Evolutionary conservation across 2,329 filamentous ascomycete genomes (phyloP), one percentile per base, ranked within the genome.

Genomic region (Botrytis squamosa): DNA sequence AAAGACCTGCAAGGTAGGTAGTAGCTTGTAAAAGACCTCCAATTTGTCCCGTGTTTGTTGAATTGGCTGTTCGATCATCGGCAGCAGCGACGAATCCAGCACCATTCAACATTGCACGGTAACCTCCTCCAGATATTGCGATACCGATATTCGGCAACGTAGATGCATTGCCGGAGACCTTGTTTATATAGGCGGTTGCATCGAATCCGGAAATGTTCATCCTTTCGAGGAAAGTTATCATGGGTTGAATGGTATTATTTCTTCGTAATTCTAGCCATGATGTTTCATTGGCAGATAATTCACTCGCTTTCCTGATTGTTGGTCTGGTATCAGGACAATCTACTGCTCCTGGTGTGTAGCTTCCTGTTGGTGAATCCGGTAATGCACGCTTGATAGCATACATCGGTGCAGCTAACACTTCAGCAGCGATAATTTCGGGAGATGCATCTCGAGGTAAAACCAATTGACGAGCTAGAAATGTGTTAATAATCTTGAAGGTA

Each of bases 81-180:
- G 94, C 95, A 0, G 94, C 94, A 44, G 92, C 88, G 25, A 97
- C 78, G 62, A 91, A 91, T 75, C 94, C 94, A 25, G 91, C 94
- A 55, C 93, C 94, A 80, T 92, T 95, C 84, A 95, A 85, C 84
- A 97, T 86, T n/a, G 94, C 94, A 73, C 94, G 87, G 81, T 96
- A 97, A 52, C 94, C 94, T 80, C 94, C 94, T 20, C 94, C 94
- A 0, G 93, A 96, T 63, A 92, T 85, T 18, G 94, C 93, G 75
- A 97, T 88, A 25, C 86, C 93, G 75, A 97, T 90, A 77, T 91
- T 92, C 0, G 91, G 90, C 40, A 91, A 79, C 1, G 85, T 84
- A 25, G 86, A 86, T 0, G 84, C 84, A 81, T 92, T 91, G 75
- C 84, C 83, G 42, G 83, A 83, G 74, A 89, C 82, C 2, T 83